Evolutionary conservation across 1,284 basidiomycete species (phyloP).

Genomic region (Apiotrichum brassicae): DNA sequence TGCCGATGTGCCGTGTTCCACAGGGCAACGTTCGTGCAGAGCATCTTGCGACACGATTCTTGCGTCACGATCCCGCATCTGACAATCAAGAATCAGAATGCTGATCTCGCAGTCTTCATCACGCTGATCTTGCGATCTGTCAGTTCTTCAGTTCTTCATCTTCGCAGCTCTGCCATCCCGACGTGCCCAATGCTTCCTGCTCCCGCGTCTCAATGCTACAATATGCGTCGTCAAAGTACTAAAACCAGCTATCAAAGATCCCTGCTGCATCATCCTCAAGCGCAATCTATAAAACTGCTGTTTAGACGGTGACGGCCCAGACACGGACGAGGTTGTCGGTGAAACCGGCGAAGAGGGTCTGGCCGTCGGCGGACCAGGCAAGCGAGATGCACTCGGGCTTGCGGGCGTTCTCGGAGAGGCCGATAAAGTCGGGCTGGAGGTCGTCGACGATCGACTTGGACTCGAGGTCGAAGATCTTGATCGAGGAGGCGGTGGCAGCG

Average conservation of each 20-base stretch:
- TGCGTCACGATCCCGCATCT: no score
- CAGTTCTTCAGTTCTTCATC: no score
- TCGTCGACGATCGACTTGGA: constrained; percentile 99
- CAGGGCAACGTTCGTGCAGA: no score
- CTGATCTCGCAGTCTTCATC: no score
- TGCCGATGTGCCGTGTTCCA: no score
- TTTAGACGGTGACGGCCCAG: constrained; percentile 67
- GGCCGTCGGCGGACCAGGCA: constrained; percentile 97
- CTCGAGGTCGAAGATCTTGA: constrained; percentile 99
- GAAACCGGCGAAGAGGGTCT: constrained; percentile 94
- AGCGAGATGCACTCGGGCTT: constrained; percentile 96
- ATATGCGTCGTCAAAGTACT: neutral
- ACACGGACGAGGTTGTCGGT: constrained; percentile 86
- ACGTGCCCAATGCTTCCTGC: neutral
- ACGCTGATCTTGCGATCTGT: no score
- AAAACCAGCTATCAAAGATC: neutral
- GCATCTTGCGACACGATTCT: no score
- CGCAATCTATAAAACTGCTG: constrained; percentile 13
- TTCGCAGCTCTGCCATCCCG: no score
- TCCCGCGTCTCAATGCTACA: neutral
- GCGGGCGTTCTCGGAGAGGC: constrained; percentile 64
- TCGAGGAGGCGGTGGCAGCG: constrained; percentile 93
- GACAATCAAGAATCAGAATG: no score
- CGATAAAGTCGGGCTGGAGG: constrained; percentile 78
- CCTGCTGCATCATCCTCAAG: constrained; percentile 2